Evolutionary conservation across 768 basidiomycete genomes (phyloP), one percentile per base, ranked within the genome.

Genomic region (Macrolepiota albuminosa): DNA sequence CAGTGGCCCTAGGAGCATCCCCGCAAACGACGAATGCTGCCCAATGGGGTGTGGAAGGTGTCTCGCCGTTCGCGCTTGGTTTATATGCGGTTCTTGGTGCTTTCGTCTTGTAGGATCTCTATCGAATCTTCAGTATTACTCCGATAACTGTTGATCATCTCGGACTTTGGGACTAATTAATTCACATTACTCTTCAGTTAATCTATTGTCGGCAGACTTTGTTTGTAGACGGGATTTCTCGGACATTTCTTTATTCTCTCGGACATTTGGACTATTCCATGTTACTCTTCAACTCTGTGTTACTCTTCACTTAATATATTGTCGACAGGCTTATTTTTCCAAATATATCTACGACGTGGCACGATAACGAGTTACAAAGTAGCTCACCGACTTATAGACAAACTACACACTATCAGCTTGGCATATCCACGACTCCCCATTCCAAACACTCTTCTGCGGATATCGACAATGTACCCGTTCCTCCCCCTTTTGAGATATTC

Each of bases 391-490:
- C n/a, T 21, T 11, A 4, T 29, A 3, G 16, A 26, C 36, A 16
- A 26, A 24, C 16, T 37, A 31, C 39, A 6, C 26, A 31, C 16
- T n/a, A 16, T 11, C 10, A 42, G 31, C 16, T 54, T 54, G 55
- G 21, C 56, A 59, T 40, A 9, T 42, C 43, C 42, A 54, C 5
- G 43, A 40, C 24, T 31, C 26, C n/a, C 46, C 56, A 42, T 54
- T 53, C 56, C 56, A 58, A 10, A 58, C 46, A 50, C 56, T 45
- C 31, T 13, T 55, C 45, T 58, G 61, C 5, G 56, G 52, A 33
- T 57, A 57, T 34, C 56, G 51, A 29, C 51, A 61, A 46, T 61
- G 60, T 0, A 33, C 16, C n/a, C 56, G 46, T 45, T 61, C 24
- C 29, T n/a, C 13, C 21, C 50, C 48, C n/a, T n/a, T n/a, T n/a